phyloP scores from a whole-genome alignment of 129 eudicot genomes.

The Pseudognaphalium luteoalbum region DNA sequence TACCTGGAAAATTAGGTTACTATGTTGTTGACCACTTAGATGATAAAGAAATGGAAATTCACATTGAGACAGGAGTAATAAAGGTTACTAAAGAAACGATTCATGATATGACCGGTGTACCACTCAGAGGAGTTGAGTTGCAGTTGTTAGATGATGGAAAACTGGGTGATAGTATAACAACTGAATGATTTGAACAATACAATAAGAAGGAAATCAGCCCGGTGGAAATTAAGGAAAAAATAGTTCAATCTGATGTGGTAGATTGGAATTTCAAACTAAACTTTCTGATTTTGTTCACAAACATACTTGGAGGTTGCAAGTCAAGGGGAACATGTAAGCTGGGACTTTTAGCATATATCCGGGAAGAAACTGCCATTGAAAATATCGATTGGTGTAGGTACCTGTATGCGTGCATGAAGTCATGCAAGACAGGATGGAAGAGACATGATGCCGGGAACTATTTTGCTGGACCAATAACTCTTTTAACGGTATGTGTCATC shows the following conservation, averaged over 20 bases:
- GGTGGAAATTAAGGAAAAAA: neutral
- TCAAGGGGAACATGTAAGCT: neutral
- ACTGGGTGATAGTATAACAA: no score
- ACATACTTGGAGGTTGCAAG: neutral
- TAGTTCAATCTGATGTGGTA: neutral
- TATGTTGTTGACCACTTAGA: no score
- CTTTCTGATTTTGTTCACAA: neutral
- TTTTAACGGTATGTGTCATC: no score
- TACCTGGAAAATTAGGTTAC: no score
- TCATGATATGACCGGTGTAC: no score
- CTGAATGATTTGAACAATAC: no score
- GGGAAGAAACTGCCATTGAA: neutral
- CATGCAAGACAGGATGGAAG: neutral
- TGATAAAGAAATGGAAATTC: no score
- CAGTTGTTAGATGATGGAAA: no score
- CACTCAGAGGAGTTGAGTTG: no score
- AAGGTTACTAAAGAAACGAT: no score
- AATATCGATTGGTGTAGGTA: neutral
- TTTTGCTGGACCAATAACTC: neutral
- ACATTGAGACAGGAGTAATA: no score
- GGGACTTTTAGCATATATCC: neutral
- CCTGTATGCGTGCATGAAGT: neutral
- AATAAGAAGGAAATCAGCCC: neutral
- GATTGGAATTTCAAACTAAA: neutral
- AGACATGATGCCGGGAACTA: neutral